These are phyloP conservation scores for Spathaspora sp. DNA, from an alignment of 805 yeast genomes.

Conservation along the genomic window DNA sequence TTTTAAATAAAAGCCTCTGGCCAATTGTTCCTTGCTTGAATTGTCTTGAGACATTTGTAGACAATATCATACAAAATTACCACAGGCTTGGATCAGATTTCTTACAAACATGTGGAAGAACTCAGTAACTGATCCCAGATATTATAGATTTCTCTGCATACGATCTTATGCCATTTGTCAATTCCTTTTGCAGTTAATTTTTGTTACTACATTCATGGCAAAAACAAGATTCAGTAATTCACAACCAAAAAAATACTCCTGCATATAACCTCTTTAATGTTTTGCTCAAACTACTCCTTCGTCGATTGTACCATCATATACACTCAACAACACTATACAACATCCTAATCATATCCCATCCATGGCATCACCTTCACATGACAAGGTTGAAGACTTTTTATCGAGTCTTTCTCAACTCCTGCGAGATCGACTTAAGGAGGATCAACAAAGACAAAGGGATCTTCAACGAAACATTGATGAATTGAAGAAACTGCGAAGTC, in stretches of 20 bases:
- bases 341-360: background rate
- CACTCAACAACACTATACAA: background rate
- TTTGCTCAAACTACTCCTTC: background rate
- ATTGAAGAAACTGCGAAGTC: slow-evolving; percentile 20
- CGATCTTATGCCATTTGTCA: background rate
- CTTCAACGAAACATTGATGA: slow-evolving; percentile 30
- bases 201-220: too few species aligned
- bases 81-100: too few species aligned
- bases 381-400: slow-evolving; percentile 37
- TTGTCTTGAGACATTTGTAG: too few species aligned
- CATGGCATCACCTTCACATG: slow-evolving; percentile 22
- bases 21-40: too few species aligned
- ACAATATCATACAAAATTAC: too few species aligned
- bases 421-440: slow-evolving; percentile 30
- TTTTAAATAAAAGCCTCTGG: too few species aligned
- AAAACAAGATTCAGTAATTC: background rate
- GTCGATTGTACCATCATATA: background rate
- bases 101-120: too few species aligned
- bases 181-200: background rate
- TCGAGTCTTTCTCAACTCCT: slow-evolving; percentile 32
- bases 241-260: background rate
- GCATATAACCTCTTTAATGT: background rate
- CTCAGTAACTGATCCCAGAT: too few species aligned
- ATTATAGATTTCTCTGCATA: too few species aligned
- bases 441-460: slow-evolving; percentile 30